Conservation (phyloP, 352 stramenopile genomes). For the Phytophthora litchii region DNA sequence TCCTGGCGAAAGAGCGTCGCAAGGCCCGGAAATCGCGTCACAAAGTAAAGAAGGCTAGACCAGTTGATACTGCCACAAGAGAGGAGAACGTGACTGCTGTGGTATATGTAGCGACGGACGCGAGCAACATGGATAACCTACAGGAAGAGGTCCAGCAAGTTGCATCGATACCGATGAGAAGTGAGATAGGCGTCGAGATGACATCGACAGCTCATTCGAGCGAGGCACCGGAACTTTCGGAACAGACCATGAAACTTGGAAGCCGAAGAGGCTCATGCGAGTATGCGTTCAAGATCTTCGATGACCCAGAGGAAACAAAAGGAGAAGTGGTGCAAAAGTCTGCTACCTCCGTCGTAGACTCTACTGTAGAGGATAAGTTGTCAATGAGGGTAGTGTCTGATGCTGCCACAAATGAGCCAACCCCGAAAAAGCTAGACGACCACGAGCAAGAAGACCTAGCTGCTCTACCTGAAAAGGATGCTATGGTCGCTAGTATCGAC, state of each 20-base stretch:
- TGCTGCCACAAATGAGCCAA: neutral
- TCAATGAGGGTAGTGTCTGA: neutral
- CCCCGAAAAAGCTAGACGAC: slow-evolving; percentile 2
- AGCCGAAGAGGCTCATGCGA: slow-evolving; percentile 24
- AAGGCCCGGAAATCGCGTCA: slow-evolving; percentile 28
- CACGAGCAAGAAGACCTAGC: neutral
- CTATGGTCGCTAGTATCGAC: neutral
- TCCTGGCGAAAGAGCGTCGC: slow-evolving; percentile 41
- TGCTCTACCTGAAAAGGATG: slow-evolving; percentile 7
- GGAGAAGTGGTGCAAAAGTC: slow-evolving; percentile 5
- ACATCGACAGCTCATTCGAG: neutral
- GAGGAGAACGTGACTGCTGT: neutral
- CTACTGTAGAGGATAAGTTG: slow-evolving; percentile 1
- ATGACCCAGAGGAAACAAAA: slow-evolving; percentile 7
- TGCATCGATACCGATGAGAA: slow-evolving; percentile 1
- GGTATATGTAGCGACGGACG: neutral
- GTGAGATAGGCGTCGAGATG: slow-evolving; percentile 4
- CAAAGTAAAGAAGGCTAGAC: slow-evolving; percentile 15
- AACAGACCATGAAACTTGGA: neutral
- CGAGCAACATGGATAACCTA: neutral
- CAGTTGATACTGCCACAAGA: neutral
- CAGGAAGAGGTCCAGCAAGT: slow-evolving; percentile 14
- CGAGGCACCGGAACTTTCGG: neutral
- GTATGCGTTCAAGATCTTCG: slow-evolving; percentile 25
- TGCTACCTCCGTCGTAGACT: too few relatives aligned